Conservation (phyloP, 2,329 filamentous ascomycete genomes). For the Stromatinia cepivora region DNA sequence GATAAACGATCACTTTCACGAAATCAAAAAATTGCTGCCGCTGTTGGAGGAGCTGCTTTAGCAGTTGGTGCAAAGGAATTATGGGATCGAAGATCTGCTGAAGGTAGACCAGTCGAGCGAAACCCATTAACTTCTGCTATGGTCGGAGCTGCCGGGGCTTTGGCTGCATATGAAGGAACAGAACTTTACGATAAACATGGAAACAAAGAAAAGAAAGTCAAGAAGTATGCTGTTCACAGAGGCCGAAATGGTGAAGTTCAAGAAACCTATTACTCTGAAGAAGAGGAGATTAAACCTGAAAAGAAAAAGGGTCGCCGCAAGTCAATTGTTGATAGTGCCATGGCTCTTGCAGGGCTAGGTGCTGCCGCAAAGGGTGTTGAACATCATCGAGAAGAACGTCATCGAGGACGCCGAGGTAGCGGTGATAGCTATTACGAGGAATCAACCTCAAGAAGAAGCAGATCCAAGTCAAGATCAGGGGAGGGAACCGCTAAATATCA, state of each 20-base stretch:
- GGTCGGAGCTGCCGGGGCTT: conserved; percentile 62
- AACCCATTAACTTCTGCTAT: conserved; percentile 61
- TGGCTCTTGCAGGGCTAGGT: conserved; percentile 62
- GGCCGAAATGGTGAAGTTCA: conserved; percentile 53
- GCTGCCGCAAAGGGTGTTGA: conserved; percentile 52
- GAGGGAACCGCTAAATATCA: conserved; percentile 63
- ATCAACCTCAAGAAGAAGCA: conserved; percentile 54
- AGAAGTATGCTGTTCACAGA: conserved; percentile 54
- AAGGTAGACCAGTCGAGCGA: conserved; percentile 51
- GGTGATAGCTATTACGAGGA: conserved; percentile 46
- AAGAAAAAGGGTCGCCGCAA: conserved; percentile 57
- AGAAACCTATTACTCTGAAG: conserved; percentile 58
- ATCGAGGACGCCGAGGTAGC: conserved; percentile 44
- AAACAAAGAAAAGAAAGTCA: conserved; percentile 46
- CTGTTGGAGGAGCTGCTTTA: conserved; percentile 63
- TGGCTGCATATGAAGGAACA: conserved; percentile 64
- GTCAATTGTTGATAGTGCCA: conserved; percentile 63
- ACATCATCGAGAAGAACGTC: conserved; percentile 2
- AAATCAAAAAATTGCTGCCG: conserved; percentile 66
- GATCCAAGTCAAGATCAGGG: conserved; percentile 52
- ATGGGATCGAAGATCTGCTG: conserved; percentile 60
- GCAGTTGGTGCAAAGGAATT: conserved; percentile 67
- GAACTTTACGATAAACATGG: conserved; percentile 61
- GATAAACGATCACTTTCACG: conserved; percentile 57
- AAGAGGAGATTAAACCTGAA: conserved; percentile 51